Base-by-base conservation (phyloP, 2,329 filamentous ascomycete genomes). In the Pseudopyricularia javanii region DNA sequence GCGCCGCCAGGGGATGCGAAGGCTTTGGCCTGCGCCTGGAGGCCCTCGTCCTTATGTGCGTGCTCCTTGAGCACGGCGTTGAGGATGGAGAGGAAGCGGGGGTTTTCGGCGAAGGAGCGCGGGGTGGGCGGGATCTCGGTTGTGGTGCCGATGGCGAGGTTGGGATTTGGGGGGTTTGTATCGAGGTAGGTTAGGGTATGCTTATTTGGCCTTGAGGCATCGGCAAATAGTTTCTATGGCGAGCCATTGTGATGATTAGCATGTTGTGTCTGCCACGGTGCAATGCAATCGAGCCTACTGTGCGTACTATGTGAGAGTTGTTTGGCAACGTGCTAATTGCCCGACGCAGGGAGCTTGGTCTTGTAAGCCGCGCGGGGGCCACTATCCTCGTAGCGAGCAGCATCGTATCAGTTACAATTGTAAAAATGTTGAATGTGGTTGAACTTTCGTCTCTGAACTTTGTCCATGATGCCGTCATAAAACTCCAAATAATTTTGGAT, bases 111-210 rank as follows among this genome's bases (percentile, higher is more conserved):
- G 60, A 86, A 83, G 22, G 78, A 75, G 37, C 70, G 66, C 3
- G 83, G 79, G 0, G 79, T 83, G 1, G 82, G 82, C 2, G 81
- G 81, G n/a, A 83, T 56, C 15, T 67, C 60, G 6, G 75, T 77
- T 0, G 80, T 77, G 2, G 73, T 78, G 49, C 83, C 83, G 55
- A 86, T 77, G 14, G 80, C 73, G 20, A 85, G 67, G 28, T 64
- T 63, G 6, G 69, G 62, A 4, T 69, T 75, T 0, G 82, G 81
- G 2, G 81, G 80, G 14, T 71, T 65, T 37, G 74, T 76, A 35
- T 79, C 72, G 54, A 86, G 78, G 57, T 80, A 78, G 43, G 78
- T 78, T 30, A 86, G 73, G 32, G 82, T 67, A 61, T 82, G 72
- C 1, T 68, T 67, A 37, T 70, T 68, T 1, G 73, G 68, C 2